Base-by-base conservation (phyloP, 2,329 filamentous ascomycete genomes). In the Verticillium nonalfalfae region DNA sequence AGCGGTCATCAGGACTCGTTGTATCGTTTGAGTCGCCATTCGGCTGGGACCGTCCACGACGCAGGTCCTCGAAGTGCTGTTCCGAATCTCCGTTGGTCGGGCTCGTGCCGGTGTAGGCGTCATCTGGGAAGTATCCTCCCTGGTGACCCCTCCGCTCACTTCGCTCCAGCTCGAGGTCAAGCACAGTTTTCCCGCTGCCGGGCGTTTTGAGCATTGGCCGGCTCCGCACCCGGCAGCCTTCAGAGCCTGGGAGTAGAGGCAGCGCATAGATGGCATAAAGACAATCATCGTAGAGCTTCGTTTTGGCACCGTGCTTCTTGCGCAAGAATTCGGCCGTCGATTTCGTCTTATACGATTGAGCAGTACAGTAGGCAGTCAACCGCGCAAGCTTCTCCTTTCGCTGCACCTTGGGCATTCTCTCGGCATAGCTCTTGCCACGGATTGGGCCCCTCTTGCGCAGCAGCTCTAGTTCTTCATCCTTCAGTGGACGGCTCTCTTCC, bases 281-380 rank as follows among this genome's bases (percentile, higher is more conserved):
- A 71, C 95, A 99, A 74, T 99, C 95, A 74, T 99, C 95, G 75
- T 99, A 99, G 5, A 98, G 82, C 76, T 99, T 99, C 14, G 94
- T 96, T 76, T 93, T 90, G 1, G 93, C 94, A 36, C 90, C 88
- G 76, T 99, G 95, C 69, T 89, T 89, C 66, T 91, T 90, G 68
- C 90, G 89, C 64, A 97, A 81, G 72, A 99, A 99, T 38, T 91
- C 86, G 14, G 93, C 92, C n/a, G 93, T 92, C 33, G 88, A 85
- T 68, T 90, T 89, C 77, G 96, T 87, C 77, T 94, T 96, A 78
- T 93, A 98, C 7, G 90, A 91, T 74, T 97, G 91, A 0, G 95
- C 94, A 0, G 93, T 98, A 74, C 94, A 98, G 75, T 98, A 99
- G 11, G 95, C 95, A 61, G 95, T 99, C 60, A 98, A 85, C 63